Base-by-base conservation (phyloP, 176 grass and related monocot species). In the Triticum urartu region DNA sequence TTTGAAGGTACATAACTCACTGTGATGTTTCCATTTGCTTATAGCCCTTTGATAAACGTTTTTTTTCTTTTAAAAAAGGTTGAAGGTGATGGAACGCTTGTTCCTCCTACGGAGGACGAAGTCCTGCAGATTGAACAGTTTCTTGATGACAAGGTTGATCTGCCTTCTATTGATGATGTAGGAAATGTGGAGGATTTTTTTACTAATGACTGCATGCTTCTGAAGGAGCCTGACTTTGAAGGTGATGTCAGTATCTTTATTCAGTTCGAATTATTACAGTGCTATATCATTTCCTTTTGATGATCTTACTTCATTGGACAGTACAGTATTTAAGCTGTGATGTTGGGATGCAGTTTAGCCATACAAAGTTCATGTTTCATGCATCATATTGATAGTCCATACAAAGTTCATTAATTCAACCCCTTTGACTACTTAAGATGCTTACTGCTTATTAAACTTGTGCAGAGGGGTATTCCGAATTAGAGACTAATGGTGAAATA, bases 81-180 rank as follows among this genome's bases (percentile, higher is more conserved):
- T 91, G 92, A 97, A 94, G 89, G 92, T 77, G 97, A 99, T 84
- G 97, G 97, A 89, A 99, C 92, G 17, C 83, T 99, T 86, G 87
- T 97, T 89, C 94, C 97, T 80, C 94, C 97, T 83, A 97, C 91
- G 28, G 97, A 99, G 74, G 94, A 99, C 20, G 97, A 97, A 43
- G 92, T 99, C 80, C 90, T 97, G 83, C 89, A 99, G 69, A 94
- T 94, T 58, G 94, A 92, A 79, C 85, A 91, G 64, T 87, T 96
- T 20, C 56, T 96, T 79, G 90, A 93, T 87, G 94, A 92, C 43
- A 96, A 98, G 76, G 88, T 72, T 73, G 94, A 87, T 87, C 61
- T 87, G 25, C 83, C 86, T 89, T 77, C 86, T 64, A 72, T 86
- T 80, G 85, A 91, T 78, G 84, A 82, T 97, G 66, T 84, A 77